Percentiles rank a stretch among this genome's conserved stretches.
phyloP scores from a whole-genome alignment of 1,284 basidiomycete species.

The Ustilago tritici region DNA sequence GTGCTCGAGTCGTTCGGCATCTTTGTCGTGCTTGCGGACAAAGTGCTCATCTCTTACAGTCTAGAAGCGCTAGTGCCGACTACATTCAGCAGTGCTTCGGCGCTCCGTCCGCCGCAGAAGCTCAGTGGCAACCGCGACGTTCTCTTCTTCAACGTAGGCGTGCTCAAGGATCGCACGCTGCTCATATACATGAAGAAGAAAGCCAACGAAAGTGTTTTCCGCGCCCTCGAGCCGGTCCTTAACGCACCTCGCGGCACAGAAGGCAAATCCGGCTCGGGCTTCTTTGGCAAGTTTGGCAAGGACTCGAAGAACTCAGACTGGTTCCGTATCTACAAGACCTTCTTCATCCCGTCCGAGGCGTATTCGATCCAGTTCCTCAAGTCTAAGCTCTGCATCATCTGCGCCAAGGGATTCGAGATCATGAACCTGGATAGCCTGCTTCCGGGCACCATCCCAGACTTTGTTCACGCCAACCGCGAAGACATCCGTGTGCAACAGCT shows the following conservation, averaged over 20 bases:
- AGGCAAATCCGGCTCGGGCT: conserved; percentile 74
- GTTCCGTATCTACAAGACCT: conserved; percentile 92
- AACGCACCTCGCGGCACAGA: conserved; percentile 82
- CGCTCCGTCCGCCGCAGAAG: conserved; percentile 77
- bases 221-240: conserved; percentile 89
- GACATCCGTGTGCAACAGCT: conserved; percentile 80
- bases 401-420: conserved; percentile 89
- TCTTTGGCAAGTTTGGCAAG: conserved; percentile 78
- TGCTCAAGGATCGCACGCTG: conserved; percentile 83
- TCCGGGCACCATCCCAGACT: conserved; percentile 82
- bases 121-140: conserved; percentile 90
- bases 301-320: conserved; percentile 84
- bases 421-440: conserved; percentile 85
- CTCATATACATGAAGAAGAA: conserved; percentile 97
- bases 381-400: conserved; percentile 89
- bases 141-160: conserved; percentile 92
- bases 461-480: conserved; percentile 75
- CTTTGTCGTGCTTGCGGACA: conserved; percentile 92
- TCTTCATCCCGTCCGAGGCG: conserved; percentile 89
- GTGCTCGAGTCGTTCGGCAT: conserved; percentile 95
- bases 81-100: conserved; percentile 73
- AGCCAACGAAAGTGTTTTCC: conserved; percentile 89
- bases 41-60: conserved; percentile 79
- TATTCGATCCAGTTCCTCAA: conserved; percentile 90
- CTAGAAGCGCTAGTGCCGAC: conserved; percentile 95